A percentile compares a stretch with the other conserved stretches of the same genome.
phyloP scores from a whole-genome alignment of 176 grass and related monocot genomes.

The Oryza rufipogon region DNA sequence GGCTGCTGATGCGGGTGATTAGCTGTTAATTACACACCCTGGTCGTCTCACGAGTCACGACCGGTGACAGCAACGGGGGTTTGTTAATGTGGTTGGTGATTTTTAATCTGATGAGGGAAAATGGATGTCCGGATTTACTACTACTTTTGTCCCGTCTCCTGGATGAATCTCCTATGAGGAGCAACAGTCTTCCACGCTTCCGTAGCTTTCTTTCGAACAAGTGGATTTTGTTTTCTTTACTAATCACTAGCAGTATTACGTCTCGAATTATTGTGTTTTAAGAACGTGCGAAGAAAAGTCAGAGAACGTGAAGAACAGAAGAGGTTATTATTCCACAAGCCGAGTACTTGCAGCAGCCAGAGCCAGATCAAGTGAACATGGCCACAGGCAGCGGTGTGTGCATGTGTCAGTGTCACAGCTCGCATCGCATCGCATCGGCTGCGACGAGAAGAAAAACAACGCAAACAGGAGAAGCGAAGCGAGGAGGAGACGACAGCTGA shows the following conservation, averaged over 20 bases:
- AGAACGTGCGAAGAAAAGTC: neutral
- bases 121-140: neutral
- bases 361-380: neutral
- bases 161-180: neutral
- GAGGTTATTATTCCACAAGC: too few species aligned
- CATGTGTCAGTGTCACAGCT: neutral
- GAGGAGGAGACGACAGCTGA: neutral
- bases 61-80: neutral
- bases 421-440: neutral
- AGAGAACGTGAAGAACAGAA: neutral
- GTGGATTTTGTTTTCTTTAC: neutral
- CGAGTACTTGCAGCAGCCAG: too few species aligned
- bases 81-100: neutral
- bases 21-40: neutral
- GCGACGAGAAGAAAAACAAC: neutral
- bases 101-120: neutral
- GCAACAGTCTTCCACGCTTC: neutral
- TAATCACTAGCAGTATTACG: too few species aligned
- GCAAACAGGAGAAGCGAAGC: neutral
- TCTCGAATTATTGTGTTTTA: neutral
- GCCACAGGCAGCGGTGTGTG: neutral
- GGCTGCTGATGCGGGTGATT: neutral
- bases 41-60: neutral
- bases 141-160: neutral
- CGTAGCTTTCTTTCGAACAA: neutral